phyloP scores from a whole-genome alignment of 768 basidiomycete genomes.

The Amanita exitialis region DNA sequence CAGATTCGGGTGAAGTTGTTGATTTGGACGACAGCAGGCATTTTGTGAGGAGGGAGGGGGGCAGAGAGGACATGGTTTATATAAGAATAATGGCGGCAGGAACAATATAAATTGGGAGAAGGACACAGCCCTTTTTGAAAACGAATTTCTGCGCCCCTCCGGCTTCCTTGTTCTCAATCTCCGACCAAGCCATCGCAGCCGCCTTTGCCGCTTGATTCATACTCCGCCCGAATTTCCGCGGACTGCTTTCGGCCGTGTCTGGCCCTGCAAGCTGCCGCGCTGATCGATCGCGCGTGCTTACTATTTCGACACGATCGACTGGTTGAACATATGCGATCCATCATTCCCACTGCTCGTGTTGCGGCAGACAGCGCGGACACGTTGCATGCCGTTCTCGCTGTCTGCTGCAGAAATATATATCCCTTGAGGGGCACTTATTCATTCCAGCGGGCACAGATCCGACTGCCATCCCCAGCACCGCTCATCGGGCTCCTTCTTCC shows the following conservation, averaged over 20 bases:
- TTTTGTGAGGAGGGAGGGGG: slow-evolving; percentile 10
- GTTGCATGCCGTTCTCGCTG: not conserved
- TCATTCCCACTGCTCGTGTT: too few relatives aligned
- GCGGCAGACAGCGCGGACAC: not conserved
- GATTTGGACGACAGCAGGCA: slow-evolving; percentile 44
- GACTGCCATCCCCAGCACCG: too few relatives aligned
- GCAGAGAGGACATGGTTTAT: not conserved
- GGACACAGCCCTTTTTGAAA: not conserved
- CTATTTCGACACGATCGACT: not conserved
- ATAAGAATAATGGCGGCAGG: not conserved
- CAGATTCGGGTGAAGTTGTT: slow-evolving; percentile 61
- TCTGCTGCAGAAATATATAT: too few relatives aligned
- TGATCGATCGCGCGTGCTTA: not conserved
- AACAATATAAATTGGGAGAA: not conserved
- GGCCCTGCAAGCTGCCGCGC: not conserved
- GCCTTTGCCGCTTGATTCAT: not conserved
- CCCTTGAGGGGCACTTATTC: too few relatives aligned
- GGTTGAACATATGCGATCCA: not conserved
- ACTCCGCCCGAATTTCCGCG: not conserved
- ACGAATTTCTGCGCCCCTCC: not conserved
- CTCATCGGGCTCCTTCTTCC: too few relatives aligned
- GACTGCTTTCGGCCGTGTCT: too few relatives aligned
- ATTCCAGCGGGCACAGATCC: too few relatives aligned
- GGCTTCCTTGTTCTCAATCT: not conserved
- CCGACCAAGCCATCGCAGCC: not conserved